A percentile compares a stretch with the other conserved stretches of the same genome.
phyloP scores from a whole-genome alignment of 2,329 filamentous ascomycete species.

The Pseudocercospora macadamiae region DNA sequence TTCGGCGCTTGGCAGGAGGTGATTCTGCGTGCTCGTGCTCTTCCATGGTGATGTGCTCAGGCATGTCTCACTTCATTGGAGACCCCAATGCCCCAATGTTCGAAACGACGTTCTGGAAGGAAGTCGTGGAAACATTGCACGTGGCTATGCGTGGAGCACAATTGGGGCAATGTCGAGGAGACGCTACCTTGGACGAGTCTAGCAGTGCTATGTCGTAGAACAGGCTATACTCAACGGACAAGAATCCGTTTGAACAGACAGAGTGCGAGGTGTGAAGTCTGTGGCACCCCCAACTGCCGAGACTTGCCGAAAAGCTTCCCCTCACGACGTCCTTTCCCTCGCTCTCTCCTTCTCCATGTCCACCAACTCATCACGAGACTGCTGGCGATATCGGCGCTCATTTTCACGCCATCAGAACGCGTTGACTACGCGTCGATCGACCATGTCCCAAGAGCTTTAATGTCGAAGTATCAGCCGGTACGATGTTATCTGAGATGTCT shows the following conservation, averaged over 20 bases:
- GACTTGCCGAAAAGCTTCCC: background rate
- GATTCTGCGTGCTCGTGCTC: constrained; percentile 12
- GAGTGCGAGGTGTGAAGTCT: background rate
- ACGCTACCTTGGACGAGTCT: too few species aligned
- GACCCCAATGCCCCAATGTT: background rate
- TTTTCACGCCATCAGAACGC: background rate
- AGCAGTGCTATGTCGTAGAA: too few species aligned
- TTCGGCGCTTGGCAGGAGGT: constrained; percentile 31
- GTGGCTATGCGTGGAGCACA: too few species aligned
- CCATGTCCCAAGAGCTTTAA: too few species aligned
- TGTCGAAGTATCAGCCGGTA: too few species aligned
- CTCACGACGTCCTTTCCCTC: background rate
- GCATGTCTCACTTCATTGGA: background rate
- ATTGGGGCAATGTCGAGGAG: too few species aligned
- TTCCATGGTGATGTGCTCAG: constrained; percentile 5
- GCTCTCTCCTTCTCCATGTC: background rate
- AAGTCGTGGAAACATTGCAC: background rate
- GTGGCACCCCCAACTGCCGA: background rate
- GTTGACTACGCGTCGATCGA: too few species aligned
- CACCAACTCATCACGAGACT: background rate
- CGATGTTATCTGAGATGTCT: too few species aligned
- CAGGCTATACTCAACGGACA: background rate
- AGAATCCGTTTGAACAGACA: background rate
- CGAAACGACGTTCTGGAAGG: background rate
- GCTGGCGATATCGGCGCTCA: too few species aligned